Evolutionary conservation across 805 yeast species (phyloP), one percentile per base, ranked within the genome.

Genomic region (Lipomyces sp.): DNA sequence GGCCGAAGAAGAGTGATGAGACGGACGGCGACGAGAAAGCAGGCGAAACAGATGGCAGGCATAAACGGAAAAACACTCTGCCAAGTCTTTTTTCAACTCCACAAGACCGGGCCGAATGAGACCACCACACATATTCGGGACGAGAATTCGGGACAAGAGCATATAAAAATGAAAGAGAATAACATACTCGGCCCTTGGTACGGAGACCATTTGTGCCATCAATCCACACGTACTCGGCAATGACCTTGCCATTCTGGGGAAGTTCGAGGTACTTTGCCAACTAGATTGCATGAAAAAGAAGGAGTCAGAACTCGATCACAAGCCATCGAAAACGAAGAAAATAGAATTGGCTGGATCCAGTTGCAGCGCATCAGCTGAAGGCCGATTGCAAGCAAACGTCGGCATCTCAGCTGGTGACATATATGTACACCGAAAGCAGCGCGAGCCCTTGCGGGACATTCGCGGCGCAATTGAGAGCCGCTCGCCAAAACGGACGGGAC

Each of bases 141-240:
- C 26, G 24, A 14, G 14, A 5, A 19, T 19, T 21, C 19, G 21
- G 28, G 6, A 22, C 23, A 29, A 5, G 2, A 31, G 19, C 4
- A 14, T 6, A 29, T 7, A 16, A 40, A 24, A 6, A n/a, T 19
- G 6, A 29, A 4, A 32, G 32, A 19, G 14, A 16, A 42, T 8
- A 40, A 33, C 57, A 19, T 45, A 55, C 59, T 42, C 39, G 86
- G 74, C 96, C 89, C 77, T 93, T 93, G 56, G 97, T 87, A 76
- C 98, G 86, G 65, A 89, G 71, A 66, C 82, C 80, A 68, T 95
- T 95, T 60, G 84, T 78, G 62, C 95, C 86, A 70, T 93, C 98
- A 63, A 93, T 84, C 98, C 98, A 93, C 71, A 93, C 83, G 76
- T 93, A 93, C 74, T 93, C 98, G 58, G 98, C 98, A 62, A 93